Percentiles rank a stretch among this genome's conserved stretches.
phyloP scores from a whole-genome alignment of 208 protist species.

The Crithidia mellificae region DNA sequence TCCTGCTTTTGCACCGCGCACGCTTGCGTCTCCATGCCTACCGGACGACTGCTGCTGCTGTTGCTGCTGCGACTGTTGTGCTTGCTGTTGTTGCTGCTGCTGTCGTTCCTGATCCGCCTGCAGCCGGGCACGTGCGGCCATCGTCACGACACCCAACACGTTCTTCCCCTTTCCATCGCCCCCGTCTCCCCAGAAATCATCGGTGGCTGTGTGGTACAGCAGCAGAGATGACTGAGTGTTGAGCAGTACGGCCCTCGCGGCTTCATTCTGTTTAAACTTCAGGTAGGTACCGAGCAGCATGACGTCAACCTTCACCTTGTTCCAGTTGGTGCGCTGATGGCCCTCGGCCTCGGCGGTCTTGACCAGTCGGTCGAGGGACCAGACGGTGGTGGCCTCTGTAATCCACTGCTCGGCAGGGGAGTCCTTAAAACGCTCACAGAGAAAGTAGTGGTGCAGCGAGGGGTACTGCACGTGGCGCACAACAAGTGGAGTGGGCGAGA shows the following conservation, averaged over 20 bases:
- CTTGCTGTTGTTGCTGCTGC: slow-evolving; percentile 16
- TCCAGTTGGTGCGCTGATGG: slow-evolving; percentile 78
- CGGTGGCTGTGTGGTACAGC: slow-evolving; percentile 76
- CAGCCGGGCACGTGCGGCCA: slow-evolving; percentile 70
- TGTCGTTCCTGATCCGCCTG: slow-evolving; percentile 36
- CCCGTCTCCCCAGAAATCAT: slow-evolving; percentile 87
- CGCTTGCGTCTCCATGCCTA: background rate
- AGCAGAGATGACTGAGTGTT: slow-evolving; percentile 62
- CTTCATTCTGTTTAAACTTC: slow-evolving; percentile 89
- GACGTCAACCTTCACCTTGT: slow-evolving; percentile 80
- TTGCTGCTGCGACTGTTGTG: slow-evolving; percentile 8
- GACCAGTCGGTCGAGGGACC: slow-evolving; percentile 80
- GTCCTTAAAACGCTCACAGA: slow-evolving; percentile 79
- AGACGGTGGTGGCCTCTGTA: slow-evolving; percentile 58
- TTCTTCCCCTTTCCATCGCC: slow-evolving; percentile 87
- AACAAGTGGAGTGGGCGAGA: slow-evolving; percentile 79
- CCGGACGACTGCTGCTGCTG: slow-evolving; percentile 6
- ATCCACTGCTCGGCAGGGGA: slow-evolving; percentile 54
- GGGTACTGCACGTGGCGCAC: slow-evolving; percentile 82
- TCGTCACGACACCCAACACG: slow-evolving; percentile 76
- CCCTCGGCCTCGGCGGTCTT: slow-evolving; percentile 61
- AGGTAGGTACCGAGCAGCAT: slow-evolving; percentile 89
- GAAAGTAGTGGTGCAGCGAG: slow-evolving; percentile 84
- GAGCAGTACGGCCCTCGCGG: slow-evolving; percentile 54
- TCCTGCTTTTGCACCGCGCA: background rate